phyloP scores from a whole-genome alignment of 202 grass and related monocot species.

The Setaria viridis region DNA sequence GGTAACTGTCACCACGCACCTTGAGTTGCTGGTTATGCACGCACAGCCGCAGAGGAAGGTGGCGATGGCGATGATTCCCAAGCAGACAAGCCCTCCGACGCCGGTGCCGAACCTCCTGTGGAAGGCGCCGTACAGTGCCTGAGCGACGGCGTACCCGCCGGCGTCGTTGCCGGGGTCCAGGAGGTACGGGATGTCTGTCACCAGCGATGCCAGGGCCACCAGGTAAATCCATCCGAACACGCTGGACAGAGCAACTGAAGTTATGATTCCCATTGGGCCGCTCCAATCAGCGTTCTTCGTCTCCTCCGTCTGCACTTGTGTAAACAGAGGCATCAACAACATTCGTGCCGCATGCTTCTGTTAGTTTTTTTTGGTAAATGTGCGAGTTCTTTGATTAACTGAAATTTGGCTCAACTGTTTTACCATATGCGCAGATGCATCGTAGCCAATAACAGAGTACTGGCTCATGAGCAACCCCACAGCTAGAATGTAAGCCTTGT shows the following conservation, averaged over 20 bases:
- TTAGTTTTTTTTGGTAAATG: not conserved
- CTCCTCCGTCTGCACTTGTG: slow-evolving; percentile 46
- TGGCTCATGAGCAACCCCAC: slow-evolving; percentile 75
- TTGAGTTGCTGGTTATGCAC: slow-evolving; percentile 77
- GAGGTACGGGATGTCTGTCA: slow-evolving; percentile 64
- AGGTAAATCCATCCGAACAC: slow-evolving; percentile 73
- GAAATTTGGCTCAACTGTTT: not conserved
- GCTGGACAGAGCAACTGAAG: slow-evolving; percentile 53
- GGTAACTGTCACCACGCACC: slow-evolving; percentile 35
- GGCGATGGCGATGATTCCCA: slow-evolving; percentile 55
- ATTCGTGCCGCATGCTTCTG: not conserved
- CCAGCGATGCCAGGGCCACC: slow-evolving; percentile 54
- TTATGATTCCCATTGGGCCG: slow-evolving; percentile 67
- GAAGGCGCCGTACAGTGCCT: slow-evolving; percentile 63
- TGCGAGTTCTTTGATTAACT: too few species aligned
- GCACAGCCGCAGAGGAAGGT: slow-evolving; percentile 65
- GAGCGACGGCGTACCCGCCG: slow-evolving; percentile 68
- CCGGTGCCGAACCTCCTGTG: slow-evolving; percentile 54
- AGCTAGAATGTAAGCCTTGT: slow-evolving; percentile 30
- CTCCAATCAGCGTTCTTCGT: slow-evolving; percentile 75
- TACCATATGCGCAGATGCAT: slow-evolving; percentile 85
- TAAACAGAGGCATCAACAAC: not conserved
- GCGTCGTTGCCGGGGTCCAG: slow-evolving; percentile 63
- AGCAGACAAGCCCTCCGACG: slow-evolving; percentile 58
- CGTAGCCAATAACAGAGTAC: slow-evolving; percentile 66